Evolutionary conservation across 1,284 basidiomycete species (phyloP).

Genomic region (Ganoderma resinaceum): DNA sequence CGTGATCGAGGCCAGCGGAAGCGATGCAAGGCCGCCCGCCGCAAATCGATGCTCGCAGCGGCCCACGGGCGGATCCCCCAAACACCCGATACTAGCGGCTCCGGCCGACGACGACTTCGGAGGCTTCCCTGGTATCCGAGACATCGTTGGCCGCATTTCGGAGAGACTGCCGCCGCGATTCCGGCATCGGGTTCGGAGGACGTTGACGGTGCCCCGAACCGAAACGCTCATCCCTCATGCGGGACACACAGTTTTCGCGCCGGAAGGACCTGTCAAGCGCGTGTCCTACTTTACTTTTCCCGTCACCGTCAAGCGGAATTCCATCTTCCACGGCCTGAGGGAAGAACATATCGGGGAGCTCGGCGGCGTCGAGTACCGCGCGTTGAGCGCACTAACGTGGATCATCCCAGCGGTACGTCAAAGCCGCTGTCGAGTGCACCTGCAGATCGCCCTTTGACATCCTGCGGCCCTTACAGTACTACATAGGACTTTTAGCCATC

Average conservation of each 20-base stretch:
- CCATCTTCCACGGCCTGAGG: conserved; percentile 82
- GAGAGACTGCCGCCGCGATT: conserved; percentile 63
- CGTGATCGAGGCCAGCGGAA: not conserved
- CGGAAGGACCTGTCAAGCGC: conserved; percentile 48
- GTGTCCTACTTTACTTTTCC: conserved; percentile 90
- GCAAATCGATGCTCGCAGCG: not conserved
- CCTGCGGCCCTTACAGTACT: conserved; percentile 36
- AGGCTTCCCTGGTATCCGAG: not conserved
- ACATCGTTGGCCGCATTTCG: conserved; percentile 33
- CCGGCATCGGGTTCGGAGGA: conserved; percentile 59
- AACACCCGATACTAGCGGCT: not conserved
- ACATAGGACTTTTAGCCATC: conserved; percentile 67
- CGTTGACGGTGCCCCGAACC: conserved; percentile 78
- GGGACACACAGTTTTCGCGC: conserved; percentile 19
- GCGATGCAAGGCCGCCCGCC: not conserved
- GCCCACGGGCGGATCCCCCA: not conserved
- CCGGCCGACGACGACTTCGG: not conserved
- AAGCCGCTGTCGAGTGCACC: not conserved
- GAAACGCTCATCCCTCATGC: conserved; percentile 63
- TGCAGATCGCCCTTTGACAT: not conserved
- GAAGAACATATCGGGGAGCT: conserved; percentile 89
- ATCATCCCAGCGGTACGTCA: conserved; percentile 41
- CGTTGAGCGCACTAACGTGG: conserved; percentile 80
- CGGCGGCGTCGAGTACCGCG: conserved; percentile 95
- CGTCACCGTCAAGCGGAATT: conserved; percentile 79